A percentile compares a stretch with the other conserved stretches of the same genome.
Conservation (phyloP, 169 alveolate species). For the Plasmodium relictum region DNA sequence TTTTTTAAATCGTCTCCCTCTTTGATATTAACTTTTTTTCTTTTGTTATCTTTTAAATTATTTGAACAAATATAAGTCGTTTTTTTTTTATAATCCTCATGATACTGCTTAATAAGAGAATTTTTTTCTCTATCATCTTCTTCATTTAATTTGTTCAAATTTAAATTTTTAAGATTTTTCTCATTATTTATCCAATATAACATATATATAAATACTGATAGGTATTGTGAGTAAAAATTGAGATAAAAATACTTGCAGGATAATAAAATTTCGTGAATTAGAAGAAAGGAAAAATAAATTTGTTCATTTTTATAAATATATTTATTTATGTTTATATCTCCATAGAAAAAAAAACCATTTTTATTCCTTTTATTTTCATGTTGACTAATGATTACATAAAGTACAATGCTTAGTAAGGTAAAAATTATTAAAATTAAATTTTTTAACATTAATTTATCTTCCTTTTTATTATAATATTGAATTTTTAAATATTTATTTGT, state of each 20-base stretch:
- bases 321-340: conserved; percentile 29
- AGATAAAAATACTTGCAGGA: conserved; percentile 48
- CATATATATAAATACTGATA: conserved; percentile 53
- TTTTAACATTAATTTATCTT: conserved; percentile 33
- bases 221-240: conserved; percentile 22
- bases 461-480: conserved; percentile 45
- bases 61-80: conserved; percentile 4
- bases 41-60: neutral
- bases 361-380: conserved; percentile 20
- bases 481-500: conserved; percentile 53
- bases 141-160: conserved; percentile 12
- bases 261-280: conserved; percentile 42
- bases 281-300: conserved; percentile 42
- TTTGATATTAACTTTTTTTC: neutral
- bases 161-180: conserved; percentile 4
- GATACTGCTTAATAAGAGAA: conserved; percentile 25
- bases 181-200: conserved; percentile 50
- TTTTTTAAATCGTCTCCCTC: neutral
- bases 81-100: conserved; percentile 30
- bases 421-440: conserved; percentile 40
- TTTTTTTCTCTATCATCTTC: conserved; percentile 32
- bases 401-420: conserved; percentile 39
- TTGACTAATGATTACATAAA: conserved; percentile 27
- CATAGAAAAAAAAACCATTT: conserved; percentile 25
- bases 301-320: conserved; percentile 62